Evolutionary conservation across 371 early-diverging fungal genomes (phyloP), one percentile per base, ranked within the genome.

Genomic region (Mucor racemosus): DNA sequence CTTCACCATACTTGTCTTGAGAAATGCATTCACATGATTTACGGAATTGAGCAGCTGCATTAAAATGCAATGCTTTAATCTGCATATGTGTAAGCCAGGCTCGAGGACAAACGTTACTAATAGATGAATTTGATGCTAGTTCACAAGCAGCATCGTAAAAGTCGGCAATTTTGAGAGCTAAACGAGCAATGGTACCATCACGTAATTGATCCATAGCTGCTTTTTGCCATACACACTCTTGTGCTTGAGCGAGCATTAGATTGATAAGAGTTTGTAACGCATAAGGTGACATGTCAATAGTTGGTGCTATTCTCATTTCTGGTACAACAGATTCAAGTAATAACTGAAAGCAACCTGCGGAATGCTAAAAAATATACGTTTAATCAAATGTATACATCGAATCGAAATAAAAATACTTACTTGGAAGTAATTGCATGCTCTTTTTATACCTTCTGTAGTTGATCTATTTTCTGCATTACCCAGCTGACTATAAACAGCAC

Each of bases 241-340:
- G 95, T 26, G 95, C 96, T 75, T 95, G 95, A 2, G 94, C 94
- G 1, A 95, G 81, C 94, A 93, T 95, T 41, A 93, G 74, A 41
- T 86, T 81, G 9, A 86, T 80, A n/a, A 91, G 77, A 0, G 90
- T 84, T 33, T 82, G 79, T 31, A 95, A 81, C 11, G 88, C 84
- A 5, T 80, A 69, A 1, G 85, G 62, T 1, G 83, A 81, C 70
- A 93, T 71, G 68, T 93, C 93, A 8, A 73, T 21, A 39, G 83
- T 70, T 40, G 91, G 86, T 31, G 75, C 76, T 44, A 80, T 82
- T 62, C 86, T 76, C 66, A 89, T 75, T 36, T 88, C 85, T 17
- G 84, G 82, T 10, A 90, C 69, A 15, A 90, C 71, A 1, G 79
- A 75, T 15, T 83, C 80, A 31, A 84, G 80, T 26, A 96, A 62